Evolutionary conservation across 2,329 filamentous ascomycete genomes (phyloP).

Genomic region (Ascomycota sp.): DNA sequence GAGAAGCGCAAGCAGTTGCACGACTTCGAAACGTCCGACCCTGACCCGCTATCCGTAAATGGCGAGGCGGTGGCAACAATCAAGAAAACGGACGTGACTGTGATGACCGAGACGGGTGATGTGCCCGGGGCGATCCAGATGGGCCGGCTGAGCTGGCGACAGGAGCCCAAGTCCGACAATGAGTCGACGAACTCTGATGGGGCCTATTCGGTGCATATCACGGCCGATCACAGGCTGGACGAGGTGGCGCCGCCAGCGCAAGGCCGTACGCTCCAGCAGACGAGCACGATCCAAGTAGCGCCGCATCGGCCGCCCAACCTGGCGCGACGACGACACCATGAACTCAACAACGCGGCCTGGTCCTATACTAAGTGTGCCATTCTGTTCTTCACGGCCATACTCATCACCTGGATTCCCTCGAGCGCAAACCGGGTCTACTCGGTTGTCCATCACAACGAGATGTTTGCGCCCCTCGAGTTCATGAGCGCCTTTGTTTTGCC

Average conservation of each 20-base stretch:
- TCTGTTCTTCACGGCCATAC: conserved; percentile 47
- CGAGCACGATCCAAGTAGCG: conserved; percentile 3
- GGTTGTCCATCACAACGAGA: conserved; percentile 30
- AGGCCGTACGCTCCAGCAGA: conserved; percentile 5
- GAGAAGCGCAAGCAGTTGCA: conserved; percentile 39
- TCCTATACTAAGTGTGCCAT: conserved; percentile 48
- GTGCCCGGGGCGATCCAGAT: conserved; percentile 6
- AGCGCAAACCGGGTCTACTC: conserved; percentile 57
- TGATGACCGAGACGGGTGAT: conserved; percentile 26
- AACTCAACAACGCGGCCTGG: conserved; percentile 41
- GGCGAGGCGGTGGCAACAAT: conserved; percentile 22
- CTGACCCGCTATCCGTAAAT: conserved; percentile 16
- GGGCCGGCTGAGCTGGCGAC: conserved; percentile 6
- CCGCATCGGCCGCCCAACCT: conserved; percentile 7
- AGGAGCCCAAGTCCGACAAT: conserved; percentile 1
- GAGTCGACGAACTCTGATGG: conserved; percentile 3
- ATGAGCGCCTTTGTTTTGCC: conserved; percentile 54
- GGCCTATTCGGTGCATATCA: conserved; percentile 30
- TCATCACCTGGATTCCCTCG: conserved; percentile 57
- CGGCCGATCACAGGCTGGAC: conserved; percentile 10
- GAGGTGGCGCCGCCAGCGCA: conserved; percentile 10
- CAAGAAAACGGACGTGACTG: conserved; percentile 41
- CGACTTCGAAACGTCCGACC: conserved; percentile 26
- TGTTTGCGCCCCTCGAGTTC: conserved; percentile 39
- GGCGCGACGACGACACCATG: conserved; percentile 19